Percentiles rank a stretch among this genome's conserved stretches.
Evolutionary conservation across 371 early-diverging fungal genomes (phyloP).

Genomic region (Amoeboaphelidium protococcarum): DNA sequence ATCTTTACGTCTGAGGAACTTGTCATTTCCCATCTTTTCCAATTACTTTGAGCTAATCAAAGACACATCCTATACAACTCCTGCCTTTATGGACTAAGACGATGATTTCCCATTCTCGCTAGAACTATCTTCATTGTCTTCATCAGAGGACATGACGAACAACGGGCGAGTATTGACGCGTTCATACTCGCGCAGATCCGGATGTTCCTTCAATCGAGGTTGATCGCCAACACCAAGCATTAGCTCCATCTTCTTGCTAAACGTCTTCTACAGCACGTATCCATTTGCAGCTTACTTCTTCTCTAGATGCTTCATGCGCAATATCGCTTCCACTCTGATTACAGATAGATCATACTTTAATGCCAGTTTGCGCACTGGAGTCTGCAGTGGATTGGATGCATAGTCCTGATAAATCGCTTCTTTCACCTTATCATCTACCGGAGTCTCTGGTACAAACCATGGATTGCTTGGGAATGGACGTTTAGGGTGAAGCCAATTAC

Average conservation of each 20-base stretch:
- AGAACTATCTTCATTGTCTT: no score
- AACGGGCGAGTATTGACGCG: no score
- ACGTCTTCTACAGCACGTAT: slow-evolving; percentile 25
- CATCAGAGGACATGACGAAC: no score
- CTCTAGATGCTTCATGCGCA: slow-evolving; percentile 53
- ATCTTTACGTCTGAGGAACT: no score
- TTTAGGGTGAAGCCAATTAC: no score
- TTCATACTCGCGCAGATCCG: slow-evolving; percentile 22
- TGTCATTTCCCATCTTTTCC: no score
- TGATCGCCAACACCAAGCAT: slow-evolving; percentile 31
- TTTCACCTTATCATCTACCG: slow-evolving; percentile 35
- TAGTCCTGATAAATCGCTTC: slow-evolving; percentile 45
- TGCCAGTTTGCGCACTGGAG: slow-evolving; percentile 47
- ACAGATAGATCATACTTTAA: slow-evolving; percentile 42
- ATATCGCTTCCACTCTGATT: slow-evolving; percentile 62
- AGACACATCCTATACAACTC: no score
- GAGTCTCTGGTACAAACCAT: slow-evolving; percentile 45
- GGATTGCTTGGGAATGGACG: slow-evolving; percentile 84
- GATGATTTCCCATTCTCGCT: no score
- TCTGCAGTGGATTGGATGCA: slow-evolving; percentile 20
- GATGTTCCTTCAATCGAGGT: background rate
- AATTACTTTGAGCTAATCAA: no score
- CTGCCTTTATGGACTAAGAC: no score
- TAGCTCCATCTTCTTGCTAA: slow-evolving; percentile 51
- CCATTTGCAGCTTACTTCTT: slow-evolving; percentile 29